Conservation (phyloP, 371 early-diverging fungal species). For the Mortierella sp. region DNA sequence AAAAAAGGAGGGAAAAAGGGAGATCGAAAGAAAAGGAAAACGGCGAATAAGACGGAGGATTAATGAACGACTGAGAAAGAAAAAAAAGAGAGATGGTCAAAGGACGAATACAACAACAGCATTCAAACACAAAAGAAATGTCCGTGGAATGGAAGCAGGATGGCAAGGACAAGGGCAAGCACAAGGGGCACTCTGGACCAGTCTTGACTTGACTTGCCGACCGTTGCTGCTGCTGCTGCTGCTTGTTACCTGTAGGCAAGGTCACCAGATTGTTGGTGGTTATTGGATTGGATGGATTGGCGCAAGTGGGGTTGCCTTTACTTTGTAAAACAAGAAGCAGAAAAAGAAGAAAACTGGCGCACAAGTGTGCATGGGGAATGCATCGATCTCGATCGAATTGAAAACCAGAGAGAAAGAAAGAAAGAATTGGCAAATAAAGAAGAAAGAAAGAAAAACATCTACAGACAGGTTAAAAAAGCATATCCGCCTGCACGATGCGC, state of each 20-base stretch:
- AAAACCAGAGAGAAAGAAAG: background rate
- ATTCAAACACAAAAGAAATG: background rate
- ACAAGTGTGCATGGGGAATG: background rate
- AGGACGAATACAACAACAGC: background rate
- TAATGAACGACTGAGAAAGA: background rate
- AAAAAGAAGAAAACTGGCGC: background rate
- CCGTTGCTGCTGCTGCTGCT: background rate
- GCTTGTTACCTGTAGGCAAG: too few relatives aligned
- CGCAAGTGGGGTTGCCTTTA: background rate
- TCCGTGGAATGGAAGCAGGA: background rate
- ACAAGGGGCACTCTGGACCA: background rate
- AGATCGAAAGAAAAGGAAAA: background rate
- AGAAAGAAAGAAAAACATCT: background rate
- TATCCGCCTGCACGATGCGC: too few relatives aligned
- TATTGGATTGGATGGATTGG: background rate
- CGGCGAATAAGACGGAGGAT: background rate
- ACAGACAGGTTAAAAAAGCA: background rate
- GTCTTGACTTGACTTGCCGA: background rate
- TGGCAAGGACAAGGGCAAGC: background rate
- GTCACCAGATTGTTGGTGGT: background rate
- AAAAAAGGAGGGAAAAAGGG: background rate
- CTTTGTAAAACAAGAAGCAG: background rate
- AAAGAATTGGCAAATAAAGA: background rate
- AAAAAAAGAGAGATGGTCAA: background rate
- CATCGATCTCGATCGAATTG: background rate